Evolutionary conservation across 352 stramenopile genomes (phyloP).

Genomic region (Pythium plurisporium): DNA sequence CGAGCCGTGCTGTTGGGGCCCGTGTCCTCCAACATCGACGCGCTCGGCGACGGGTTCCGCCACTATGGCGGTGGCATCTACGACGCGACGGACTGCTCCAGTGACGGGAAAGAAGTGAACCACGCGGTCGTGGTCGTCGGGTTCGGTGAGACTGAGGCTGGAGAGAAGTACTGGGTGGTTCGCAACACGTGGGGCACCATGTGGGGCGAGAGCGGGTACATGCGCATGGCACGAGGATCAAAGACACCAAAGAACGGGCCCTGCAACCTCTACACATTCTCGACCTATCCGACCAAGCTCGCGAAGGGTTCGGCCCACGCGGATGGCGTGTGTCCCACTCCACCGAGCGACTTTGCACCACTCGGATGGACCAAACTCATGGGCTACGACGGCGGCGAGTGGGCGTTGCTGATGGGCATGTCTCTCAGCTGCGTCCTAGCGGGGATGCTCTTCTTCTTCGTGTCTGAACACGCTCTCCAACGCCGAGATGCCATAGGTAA

Average conservation of each 20-base stretch:
- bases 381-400: conserved; percentile 32
- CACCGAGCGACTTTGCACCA: conserved; percentile 25
- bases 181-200: conserved; percentile 89
- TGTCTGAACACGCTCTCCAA: conserved; percentile 42
- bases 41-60: conserved; percentile 70
- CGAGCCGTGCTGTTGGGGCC: conserved; percentile 57
- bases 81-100: conserved; percentile 71
- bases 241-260: conserved; percentile 32
- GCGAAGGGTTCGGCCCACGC: conserved; percentile 10
- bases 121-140: conserved; percentile 85
- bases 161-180: conserved; percentile 85
- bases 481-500: conserved; percentile 34
- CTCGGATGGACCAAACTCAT: conserved; percentile 39
- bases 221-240: conserved; percentile 58
- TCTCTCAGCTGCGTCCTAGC: conserved; percentile 27
- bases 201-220: conserved; percentile 83
- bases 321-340: conserved; percentile 35
- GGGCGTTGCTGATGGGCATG: conserved; percentile 39
- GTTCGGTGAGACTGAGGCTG: conserved; percentile 66
- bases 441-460: conserved; percentile 41
- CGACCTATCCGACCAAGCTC: conserved; percentile 64
- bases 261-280: conserved; percentile 75
- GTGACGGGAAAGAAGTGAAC: conserved; percentile 75
- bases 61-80: conserved; percentile 84
- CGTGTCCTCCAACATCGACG: conserved; percentile 77